A percentile compares a stretch with the other conserved stretches of the same genome.
Conservation (phyloP, 1,139 yeast species). For the Lodderomyces theae region DNA sequence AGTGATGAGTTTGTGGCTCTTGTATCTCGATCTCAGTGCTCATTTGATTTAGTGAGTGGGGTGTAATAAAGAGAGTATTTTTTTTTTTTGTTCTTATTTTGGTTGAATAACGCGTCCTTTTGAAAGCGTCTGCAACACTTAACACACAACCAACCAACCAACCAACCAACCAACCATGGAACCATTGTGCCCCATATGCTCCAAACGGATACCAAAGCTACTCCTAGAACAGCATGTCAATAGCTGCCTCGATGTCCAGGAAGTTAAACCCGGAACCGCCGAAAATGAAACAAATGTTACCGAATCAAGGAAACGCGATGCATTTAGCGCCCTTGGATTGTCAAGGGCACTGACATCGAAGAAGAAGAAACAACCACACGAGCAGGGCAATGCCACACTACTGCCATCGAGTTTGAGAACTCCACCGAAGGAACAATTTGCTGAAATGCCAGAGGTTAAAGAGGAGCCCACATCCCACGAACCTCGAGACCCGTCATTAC, state of each 20-base stretch:
- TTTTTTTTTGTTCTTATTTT: not conserved
- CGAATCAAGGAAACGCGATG: constrained; percentile 19
- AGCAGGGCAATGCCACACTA: not conserved
- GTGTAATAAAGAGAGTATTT: not conserved
- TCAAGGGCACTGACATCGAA: constrained; percentile 13
- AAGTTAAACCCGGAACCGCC: constrained; percentile 8
- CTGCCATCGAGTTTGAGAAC: not conserved
- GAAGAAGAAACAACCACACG: not conserved
- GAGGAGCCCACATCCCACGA: not conserved
- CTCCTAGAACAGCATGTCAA: constrained; percentile 44
- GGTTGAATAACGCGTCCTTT: not conserved
- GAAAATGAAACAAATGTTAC: constrained; percentile 7
- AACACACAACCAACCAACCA: not conserved
- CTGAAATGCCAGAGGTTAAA: not conserved
- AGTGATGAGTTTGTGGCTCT: not conserved
- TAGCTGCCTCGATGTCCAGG: constrained; percentile 28
- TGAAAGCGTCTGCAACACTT: not conserved
- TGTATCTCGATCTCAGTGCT: not conserved
- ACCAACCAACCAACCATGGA: constrained; percentile 3
- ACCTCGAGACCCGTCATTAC: not conserved
- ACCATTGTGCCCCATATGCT: constrained; percentile 38
- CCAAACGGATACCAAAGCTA: constrained; percentile 20
- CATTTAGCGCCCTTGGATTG: constrained; percentile 32
- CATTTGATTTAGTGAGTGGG: not conserved
- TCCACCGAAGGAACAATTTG: not conserved